A percentile compares a stretch with the other conserved stretches of the same genome.
Evolutionary conservation across 495 filamentous ascomycete genomes (phyloP).

Genomic region (Penicillium crystallinum): DNA sequence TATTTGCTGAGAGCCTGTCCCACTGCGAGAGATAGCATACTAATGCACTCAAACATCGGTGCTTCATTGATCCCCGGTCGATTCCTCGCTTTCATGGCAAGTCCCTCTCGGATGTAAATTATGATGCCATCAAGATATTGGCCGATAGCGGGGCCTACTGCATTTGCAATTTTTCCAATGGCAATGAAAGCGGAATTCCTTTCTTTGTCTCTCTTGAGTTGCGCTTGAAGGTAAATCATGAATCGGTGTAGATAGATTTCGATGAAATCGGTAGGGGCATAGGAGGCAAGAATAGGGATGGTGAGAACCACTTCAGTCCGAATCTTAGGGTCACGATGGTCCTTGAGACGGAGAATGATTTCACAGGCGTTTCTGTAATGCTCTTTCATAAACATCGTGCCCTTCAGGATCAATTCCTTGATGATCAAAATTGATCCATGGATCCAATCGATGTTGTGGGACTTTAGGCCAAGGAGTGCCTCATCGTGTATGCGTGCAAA

Average conservation of each 20-base stretch:
- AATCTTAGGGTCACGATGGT: conserved; percentile 82
- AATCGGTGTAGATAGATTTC: conserved; percentile 82
- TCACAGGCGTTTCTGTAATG: conserved; percentile 85
- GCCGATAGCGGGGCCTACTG: conserved; percentile 86
- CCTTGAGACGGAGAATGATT: conserved; percentile 81
- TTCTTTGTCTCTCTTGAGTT: conserved; percentile 94
- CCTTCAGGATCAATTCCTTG: conserved; percentile 84
- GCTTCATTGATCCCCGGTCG: conserved; percentile 64
- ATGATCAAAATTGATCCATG: conserved; percentile 89
- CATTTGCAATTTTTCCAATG: conserved; percentile 93
- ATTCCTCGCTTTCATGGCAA: conserved; percentile 77
- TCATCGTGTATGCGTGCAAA: conserved; percentile 84
- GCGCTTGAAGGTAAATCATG: conserved; percentile 91
- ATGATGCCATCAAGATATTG: conserved; percentile 93
- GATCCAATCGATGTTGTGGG: conserved; percentile 72
- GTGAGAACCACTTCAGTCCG: conserved; percentile 80
- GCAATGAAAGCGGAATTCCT: conserved; percentile 88
- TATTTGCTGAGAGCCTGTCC: conserved; percentile 96
- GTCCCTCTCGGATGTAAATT: conserved; percentile 82
- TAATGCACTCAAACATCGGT: conserved; percentile 98
- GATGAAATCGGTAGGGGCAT: conserved; percentile 82
- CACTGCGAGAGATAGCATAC: conserved; percentile 88
- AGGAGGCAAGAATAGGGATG: conserved; percentile 88
- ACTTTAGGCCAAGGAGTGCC: conserved; percentile 69
- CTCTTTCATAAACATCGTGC: conserved; percentile 98